Conservation (phyloP, 2,329 filamentous ascomycete genomes). For the Fusarium sulawesiense region DNA sequence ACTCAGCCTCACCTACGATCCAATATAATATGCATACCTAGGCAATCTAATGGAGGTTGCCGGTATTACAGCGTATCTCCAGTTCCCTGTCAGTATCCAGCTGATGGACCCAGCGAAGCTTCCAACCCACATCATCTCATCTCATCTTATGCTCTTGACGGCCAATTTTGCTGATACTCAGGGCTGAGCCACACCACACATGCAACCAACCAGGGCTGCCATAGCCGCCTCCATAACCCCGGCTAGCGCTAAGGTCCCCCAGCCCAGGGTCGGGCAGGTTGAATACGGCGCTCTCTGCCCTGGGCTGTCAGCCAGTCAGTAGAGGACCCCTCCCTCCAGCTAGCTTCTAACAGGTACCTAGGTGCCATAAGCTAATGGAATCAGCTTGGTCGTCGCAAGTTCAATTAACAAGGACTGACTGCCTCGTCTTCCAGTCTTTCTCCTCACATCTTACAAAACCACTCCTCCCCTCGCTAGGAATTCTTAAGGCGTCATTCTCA, state of each 20-base stretch:
- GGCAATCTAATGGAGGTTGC: conserved; percentile 6
- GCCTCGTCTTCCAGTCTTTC: conserved; percentile 21
- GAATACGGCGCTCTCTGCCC: conserved; percentile 18
- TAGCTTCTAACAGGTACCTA: background rate
- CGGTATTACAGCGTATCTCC: conserved; percentile 2
- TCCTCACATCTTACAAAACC: conserved; percentile 26
- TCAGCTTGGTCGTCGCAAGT: conserved; percentile 33
- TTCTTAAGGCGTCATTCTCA: conserved; percentile 25
- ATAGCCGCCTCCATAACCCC: background rate
- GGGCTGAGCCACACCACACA: conserved; percentile 17
- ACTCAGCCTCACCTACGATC: conserved; percentile 26
- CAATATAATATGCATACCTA: background rate
- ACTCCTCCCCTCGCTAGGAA: conserved; percentile 3
- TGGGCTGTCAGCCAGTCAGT: conserved; percentile 18
- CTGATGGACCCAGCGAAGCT: conserved; percentile 25
- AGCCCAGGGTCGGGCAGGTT: background rate
- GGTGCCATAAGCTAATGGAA: conserved; percentile 1
- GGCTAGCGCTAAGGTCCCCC: conserved; percentile 18
- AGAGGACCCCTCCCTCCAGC: conserved; percentile 14
- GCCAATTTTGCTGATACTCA: background rate
- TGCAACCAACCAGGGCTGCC: conserved; percentile 24
- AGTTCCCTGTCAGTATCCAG: conserved; percentile 19
- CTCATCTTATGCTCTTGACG: background rate
- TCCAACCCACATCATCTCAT: conserved; percentile 10
- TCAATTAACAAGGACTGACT: conserved; percentile 39